Conservation (phyloP, 106 monocot species). For the Platanthera zijinensis region DNA sequence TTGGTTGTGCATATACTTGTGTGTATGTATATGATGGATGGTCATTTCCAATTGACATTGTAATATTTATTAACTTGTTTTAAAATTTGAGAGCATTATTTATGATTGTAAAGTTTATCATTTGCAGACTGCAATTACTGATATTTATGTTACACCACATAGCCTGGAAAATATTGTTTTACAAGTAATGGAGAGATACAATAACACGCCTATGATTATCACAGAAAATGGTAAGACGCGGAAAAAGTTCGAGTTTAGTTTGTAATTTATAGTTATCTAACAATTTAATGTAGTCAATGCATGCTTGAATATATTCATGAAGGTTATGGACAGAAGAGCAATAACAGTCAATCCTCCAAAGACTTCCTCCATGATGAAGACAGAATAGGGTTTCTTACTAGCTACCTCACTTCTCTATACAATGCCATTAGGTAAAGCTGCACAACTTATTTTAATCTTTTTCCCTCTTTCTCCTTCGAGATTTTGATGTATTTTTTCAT, state of each 20-base stretch:
- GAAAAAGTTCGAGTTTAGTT: neutral
- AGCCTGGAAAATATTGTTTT: slow-evolving; percentile 38
- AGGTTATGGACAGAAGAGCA: slow-evolving; percentile 23
- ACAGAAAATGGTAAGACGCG: slow-evolving; percentile 48
- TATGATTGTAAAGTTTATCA: neutral
- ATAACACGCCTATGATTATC: slow-evolving; percentile 38
- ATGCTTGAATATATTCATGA: neutral
- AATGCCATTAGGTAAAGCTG: slow-evolving; percentile 25
- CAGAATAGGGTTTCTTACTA: slow-evolving; percentile 23
- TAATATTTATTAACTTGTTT: neutral
- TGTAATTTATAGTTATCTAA: neutral
- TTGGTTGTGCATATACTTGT: too few species aligned
- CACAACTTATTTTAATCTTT: neutral
- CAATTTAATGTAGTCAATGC: neutral
- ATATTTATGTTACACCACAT: slow-evolving; percentile 29
- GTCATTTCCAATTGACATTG: too few species aligned
- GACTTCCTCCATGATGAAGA: slow-evolving; percentile 30
- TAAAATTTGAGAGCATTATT: neutral
- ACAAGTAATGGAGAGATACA: slow-evolving; percentile 41
- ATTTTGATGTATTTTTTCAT: neutral
- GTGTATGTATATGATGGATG: too few species aligned
- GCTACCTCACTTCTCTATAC: slow-evolving; percentile 30
- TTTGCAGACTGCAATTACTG: slow-evolving; percentile 29
- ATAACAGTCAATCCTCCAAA: neutral
- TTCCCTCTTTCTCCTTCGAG: neutral